Conservation (phyloP, 163 green algal species). For the Scenedesmus sp. region DNA sequence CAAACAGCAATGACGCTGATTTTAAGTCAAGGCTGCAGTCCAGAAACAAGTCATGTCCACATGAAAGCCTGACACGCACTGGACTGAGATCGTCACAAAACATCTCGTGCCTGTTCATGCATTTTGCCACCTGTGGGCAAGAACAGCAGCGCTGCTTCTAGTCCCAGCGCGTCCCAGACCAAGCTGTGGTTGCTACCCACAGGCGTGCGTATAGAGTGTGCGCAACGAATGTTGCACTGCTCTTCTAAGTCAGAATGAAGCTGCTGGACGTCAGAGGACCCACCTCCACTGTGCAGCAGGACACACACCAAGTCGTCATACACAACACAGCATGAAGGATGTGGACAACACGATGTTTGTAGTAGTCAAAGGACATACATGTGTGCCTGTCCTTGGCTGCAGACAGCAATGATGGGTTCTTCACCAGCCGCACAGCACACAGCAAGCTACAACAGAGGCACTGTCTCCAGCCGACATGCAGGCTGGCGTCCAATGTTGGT, state of each 20-base stretch:
- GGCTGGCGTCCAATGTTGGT: not conserved
- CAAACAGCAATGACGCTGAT: not conserved
- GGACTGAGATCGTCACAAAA: not conserved
- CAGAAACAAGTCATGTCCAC: not conserved
- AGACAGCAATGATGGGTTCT: not conserved
- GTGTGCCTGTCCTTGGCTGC: too few species aligned
- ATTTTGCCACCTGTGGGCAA: not conserved
- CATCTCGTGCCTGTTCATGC: not conserved
- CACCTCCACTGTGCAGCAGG: not conserved
- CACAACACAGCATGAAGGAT: not conserved
- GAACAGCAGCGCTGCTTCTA: not conserved
- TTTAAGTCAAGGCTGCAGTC: not conserved
- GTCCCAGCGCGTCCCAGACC: not conserved
- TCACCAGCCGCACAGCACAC: not conserved
- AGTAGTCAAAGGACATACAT: not conserved
- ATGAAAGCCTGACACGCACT: not conserved
- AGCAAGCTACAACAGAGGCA: not conserved
- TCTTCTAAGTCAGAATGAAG: too few species aligned
- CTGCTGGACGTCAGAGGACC: not conserved
- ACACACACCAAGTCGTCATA: not conserved
- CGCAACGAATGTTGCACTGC: not conserved
- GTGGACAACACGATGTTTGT: not conserved
- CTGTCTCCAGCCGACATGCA: not conserved
- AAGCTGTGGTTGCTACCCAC: not conserved
- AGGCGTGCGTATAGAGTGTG: not conserved